Evolutionary conservation across 345 rosid genomes (phyloP), one percentile per base, ranked within the genome.

Genomic region (Rhizophora apiculata): DNA sequence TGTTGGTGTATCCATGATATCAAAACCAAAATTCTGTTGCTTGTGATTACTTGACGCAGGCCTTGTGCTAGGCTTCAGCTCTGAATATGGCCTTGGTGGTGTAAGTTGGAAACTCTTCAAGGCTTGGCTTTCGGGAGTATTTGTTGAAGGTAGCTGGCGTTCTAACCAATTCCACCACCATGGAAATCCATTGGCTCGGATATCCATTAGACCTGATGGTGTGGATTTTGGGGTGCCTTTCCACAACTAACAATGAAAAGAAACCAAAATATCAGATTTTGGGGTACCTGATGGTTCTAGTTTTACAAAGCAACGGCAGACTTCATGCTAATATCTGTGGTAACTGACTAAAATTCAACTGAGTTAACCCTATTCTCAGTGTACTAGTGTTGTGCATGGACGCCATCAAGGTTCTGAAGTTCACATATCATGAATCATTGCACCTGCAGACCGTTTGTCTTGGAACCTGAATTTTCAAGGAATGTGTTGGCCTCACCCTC

Each of bases 151-250:
- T n/a, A 86, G 73, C 30, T 90, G 87, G 20, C 81, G 75, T 59
- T 92, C 99, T 63, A 88, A 73, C 96, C 96, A 92, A 81, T 87
- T 95, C 96, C 96, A 95, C 99, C 99, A 95, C 93, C 92, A 87
- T 24, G 99, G 96, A 69, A 82, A 82, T 30, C 87, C 91, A 0
- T 82, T 87, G 5, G 91, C 43, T 63, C 86, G 83, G 72, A 81
- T 81, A 69, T 91, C 87, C 18, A 68, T 57, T 3, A 62, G 34
- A 52, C 80, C 65, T 37, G 76, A 63, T 52, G 85, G 89, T 37
- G 77, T 78, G 29, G 90, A 81, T 70, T 73, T 91, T 0, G 85
- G 85, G 67, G 82, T 81, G 60, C 83, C 71, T 71, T 83, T 89
- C 89, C 92, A 88, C 60, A 81, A 64, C 95, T 94, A 77, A 30